Evolutionary conservation across 208 protist genomes (phyloP).

Genomic region (Acanthamoeba triangularis): DNA sequence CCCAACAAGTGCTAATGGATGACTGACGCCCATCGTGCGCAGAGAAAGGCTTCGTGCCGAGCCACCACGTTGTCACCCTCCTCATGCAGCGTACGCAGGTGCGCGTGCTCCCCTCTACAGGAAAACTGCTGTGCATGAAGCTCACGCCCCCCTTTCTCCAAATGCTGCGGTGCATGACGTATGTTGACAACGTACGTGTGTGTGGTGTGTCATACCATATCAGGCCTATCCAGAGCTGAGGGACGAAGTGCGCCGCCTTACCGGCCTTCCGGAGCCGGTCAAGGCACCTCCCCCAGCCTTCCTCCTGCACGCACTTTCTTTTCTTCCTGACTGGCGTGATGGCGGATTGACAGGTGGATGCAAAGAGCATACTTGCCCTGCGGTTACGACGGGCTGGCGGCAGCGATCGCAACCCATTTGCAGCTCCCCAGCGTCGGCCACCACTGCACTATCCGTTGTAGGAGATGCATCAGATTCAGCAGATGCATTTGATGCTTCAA

Average conservation of each 20-base stretch:
- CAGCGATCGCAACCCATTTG: background rate
- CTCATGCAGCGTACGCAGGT: constrained; percentile 23
- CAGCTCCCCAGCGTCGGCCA: background rate
- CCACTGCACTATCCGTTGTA: background rate
- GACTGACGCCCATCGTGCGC: background rate
- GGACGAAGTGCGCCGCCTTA: constrained; percentile 15
- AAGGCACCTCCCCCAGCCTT: background rate
- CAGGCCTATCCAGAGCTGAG: constrained; percentile 36
- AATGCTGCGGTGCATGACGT: background rate
- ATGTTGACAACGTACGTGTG: too few relatives aligned
- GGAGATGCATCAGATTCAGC: too few relatives aligned
- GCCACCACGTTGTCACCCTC: background rate
- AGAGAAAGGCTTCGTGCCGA: constrained; percentile 34
- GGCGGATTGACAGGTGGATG: background rate
- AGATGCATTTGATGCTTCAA: too few relatives aligned
- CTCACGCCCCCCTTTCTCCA: background rate
- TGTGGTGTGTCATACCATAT: background rate
- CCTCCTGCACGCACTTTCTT: background rate
- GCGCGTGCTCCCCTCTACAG: background rate
- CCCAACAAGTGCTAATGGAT: too few relatives aligned
- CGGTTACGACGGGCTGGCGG: background rate
- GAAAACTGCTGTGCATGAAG: background rate
- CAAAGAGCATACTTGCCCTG: background rate
- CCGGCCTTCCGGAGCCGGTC: background rate
- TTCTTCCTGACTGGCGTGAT: too few relatives aligned